Evolutionary conservation across 2,329 filamentous ascomycete genomes (phyloP), one percentile per base, ranked within the genome.

Genomic region (Penicillium nordicum): DNA sequence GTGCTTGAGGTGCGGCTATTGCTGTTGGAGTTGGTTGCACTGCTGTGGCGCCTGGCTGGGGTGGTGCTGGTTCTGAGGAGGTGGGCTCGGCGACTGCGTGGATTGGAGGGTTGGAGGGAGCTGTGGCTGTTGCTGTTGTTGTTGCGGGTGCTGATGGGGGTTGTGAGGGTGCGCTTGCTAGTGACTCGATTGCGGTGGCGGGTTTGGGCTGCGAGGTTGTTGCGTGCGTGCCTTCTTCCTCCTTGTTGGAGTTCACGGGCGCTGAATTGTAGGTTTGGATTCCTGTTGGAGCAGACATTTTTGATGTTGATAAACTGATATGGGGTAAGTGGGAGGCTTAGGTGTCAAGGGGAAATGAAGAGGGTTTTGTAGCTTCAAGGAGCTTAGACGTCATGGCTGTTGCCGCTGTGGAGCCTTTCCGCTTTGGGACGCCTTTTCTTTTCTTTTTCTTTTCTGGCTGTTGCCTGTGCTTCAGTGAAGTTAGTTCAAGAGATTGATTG

Each of bases 11-110:
- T 44, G 44, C 27, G 10, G 53, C 8, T 25, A 53, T 27, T 32
- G 53, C 10, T 9, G 42, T 36, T 36, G 58, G 30, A 30, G 53
- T 52, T 0, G 55, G 47, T 9, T 57, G 46, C 5, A 27, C 43
- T 29, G 68, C 64, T 9, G 52, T 47, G 8, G 66, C 69, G 21
- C 74, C 76, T 30, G 76, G 70, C 60, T 74, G 74, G 8, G 76
- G 75, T 8, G 74, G 69, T 48, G 75, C 74, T 29, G 76, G 40
- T n/a, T n/a, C n/a, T 21, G 37, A 7, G 44, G 21, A 8, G 12
- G 0, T 23, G 2, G 47, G 47, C 18, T 50, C 11, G 16, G 40
- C 16, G 30, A 23, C 9, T 25, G 49, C 14, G 21, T 44, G 16
- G 21, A 44, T 16, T 44, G 29, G 4, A 3, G 49, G 29, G 16